Conservation (phyloP, 176 grass and related monocot species). For the Typha latifolia region DNA sequence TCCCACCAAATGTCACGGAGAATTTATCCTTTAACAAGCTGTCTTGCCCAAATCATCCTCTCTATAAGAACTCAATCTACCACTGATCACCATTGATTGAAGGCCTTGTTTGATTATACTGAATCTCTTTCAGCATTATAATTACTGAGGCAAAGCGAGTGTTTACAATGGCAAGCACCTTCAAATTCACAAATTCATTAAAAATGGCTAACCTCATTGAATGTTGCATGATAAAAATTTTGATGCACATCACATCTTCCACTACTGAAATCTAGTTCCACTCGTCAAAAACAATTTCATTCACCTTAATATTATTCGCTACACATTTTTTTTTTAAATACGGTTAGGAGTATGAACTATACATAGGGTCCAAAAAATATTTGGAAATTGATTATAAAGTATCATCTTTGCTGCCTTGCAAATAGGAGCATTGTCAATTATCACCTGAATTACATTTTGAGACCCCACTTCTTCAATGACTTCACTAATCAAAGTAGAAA, state of each 20-base stretch:
- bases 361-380: conserved; percentile 19
- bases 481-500: not conserved
- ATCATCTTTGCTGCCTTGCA: not conserved
- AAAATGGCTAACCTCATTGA: conserved; percentile 1
- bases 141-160: conserved; percentile 7
- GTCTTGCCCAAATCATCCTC: not conserved
- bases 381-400: conserved; percentile 1
- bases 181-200: conserved; percentile 21
- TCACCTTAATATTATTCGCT: not conserved
- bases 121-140: conserved; percentile 13
- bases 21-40: conserved; percentile 8
- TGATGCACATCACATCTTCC: conserved; percentile 3
- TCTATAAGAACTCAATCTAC: not conserved
- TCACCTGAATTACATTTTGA: conserved; percentile 11
- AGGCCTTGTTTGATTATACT: not conserved
- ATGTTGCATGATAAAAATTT: too few relatives aligned
- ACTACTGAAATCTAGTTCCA: not conserved
- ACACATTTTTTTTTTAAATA: not conserved
- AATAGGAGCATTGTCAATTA: too few relatives aligned
- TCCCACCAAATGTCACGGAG: not conserved
- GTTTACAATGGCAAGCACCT: conserved; percentile 13
- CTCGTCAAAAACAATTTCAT: not conserved
- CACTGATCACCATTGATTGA: conserved; percentile 9
- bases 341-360: not conserved
- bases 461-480: conserved; percentile 9